Evolutionary conservation across 176 grass and related monocot genomes (phyloP).

Genomic region (Zea luxurians): DNA sequence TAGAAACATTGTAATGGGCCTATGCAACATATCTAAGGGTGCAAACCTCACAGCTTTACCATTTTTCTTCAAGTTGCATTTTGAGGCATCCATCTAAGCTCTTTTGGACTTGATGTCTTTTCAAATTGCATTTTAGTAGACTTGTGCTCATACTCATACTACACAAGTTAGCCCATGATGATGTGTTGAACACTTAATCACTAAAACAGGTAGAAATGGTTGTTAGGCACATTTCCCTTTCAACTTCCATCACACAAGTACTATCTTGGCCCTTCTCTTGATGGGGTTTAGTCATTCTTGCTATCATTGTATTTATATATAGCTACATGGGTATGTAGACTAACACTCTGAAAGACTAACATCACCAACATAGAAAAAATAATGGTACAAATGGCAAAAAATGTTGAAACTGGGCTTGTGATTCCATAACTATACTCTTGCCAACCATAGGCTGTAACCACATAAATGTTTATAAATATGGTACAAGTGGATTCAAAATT

Average conservation of each 20-base stretch:
- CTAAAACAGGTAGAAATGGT: too few species aligned
- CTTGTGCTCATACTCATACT: too few species aligned
- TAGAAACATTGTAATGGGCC: too few species aligned
- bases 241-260: slow-evolving; percentile 82
- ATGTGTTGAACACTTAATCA: too few species aligned
- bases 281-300: slow-evolving; percentile 11
- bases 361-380: neutral
- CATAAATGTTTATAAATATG: neutral
- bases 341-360: neutral
- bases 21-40: too few species aligned
- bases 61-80: too few species aligned
- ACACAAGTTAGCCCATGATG: too few species aligned
- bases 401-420: neutral
- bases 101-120: too few species aligned
- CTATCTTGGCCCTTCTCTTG: neutral
- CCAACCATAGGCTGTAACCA: slow-evolving; percentile 9
- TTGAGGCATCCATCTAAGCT: too few species aligned
- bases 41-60: too few species aligned
- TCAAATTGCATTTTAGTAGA: too few species aligned
- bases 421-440: neutral
- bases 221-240: slow-evolving; percentile 40
- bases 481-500: neutral
- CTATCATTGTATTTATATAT: slow-evolving; percentile 9
- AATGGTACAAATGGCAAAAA: neutral
- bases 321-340: neutral